phyloP scores from a whole-genome alignment of 768 basidiomycete species.

The Leccinum fibrillosum region DNA sequence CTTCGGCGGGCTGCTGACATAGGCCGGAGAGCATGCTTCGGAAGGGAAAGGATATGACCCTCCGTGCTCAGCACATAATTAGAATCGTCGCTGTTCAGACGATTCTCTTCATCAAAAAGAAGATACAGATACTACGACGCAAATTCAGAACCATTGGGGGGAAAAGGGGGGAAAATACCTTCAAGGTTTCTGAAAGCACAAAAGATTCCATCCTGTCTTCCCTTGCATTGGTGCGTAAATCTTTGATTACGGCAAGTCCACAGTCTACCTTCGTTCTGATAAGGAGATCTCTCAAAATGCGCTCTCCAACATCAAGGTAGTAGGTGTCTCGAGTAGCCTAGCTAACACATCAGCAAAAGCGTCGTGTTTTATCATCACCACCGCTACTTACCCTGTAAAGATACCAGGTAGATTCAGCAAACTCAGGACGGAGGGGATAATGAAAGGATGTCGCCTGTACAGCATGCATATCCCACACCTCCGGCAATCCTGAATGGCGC shows the following conservation, averaged over 20 bases:
- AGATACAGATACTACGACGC: conserved; percentile 79
- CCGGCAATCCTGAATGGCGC: conserved; percentile 83
- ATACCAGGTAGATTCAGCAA: conserved; percentile 96
- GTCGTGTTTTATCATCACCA: background rate
- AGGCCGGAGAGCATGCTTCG: conserved; percentile 49
- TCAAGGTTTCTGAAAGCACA: conserved; percentile 88
- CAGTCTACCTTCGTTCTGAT: conserved; percentile 78
- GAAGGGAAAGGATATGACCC: conserved; percentile 81
- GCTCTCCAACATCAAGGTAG: conserved; percentile 89
- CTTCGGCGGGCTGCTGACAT: conserved; percentile 57
- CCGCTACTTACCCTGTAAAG: conserved; percentile 67
- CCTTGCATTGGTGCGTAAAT: conserved; percentile 70
- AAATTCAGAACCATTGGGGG: background rate
- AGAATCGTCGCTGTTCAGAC: conserved; percentile 69
- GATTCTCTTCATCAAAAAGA: conserved; percentile 84
- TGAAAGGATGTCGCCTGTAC: conserved; percentile 70
- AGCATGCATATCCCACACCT: conserved; percentile 83
- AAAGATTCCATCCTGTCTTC: conserved; percentile 99
- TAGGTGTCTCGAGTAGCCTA: conserved; percentile 91
- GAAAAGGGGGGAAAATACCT: conserved; percentile 44
- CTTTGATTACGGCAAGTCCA: conserved; percentile 78
- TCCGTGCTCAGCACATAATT: conserved; percentile 95
- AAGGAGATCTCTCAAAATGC: conserved; percentile 72
- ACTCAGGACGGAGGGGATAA: conserved; percentile 86
- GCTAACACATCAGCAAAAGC: conserved; percentile 1